Evolutionary conservation across 805 yeast species (phyloP), one percentile per base, ranked within the genome.

Genomic region (Komagataella phaffii): DNA sequence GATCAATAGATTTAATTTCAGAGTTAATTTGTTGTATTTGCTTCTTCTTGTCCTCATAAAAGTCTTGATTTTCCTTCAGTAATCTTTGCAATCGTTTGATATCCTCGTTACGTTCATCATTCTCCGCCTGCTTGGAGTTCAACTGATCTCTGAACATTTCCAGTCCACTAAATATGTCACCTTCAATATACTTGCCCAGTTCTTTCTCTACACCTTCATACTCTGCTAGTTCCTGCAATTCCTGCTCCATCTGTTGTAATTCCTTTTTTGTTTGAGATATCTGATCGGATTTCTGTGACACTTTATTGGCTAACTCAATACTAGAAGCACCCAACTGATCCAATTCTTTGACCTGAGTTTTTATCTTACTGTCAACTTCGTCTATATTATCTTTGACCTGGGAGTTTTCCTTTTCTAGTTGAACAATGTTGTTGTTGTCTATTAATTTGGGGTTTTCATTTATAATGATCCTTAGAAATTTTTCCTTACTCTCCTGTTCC

Each of bases 401-500:
- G 6, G 24, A 17, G 7, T 19, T 17, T 17, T 50, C 49, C 12
- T 17, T 17, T 14, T 44, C 14, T 24, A 48, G 19, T n/a, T 19
- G n/a, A 8, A 17, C 24, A 10, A 52, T 47, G 19, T 47, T 46
- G n/a, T 24, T 44, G 10, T 10, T 14, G 19, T 50, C 44, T 17
- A 46, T 24, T 10, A 17, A 10, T 19, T 49, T 50, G 8, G 54
- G 58, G n/a, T 57, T 48, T 45, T 56, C 65, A 50, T 64, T 69
- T 10, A 79, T 66, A 7, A 84, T 65, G 24, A 70, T 67, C 44
- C 85, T 65, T 44, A 85, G 65, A 62, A 85, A 84, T 61, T 77
- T 75, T 56, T 83, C 86, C 55, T 85, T 77, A 3, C 88, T 75
- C 55, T 83, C 89, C 58, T 83, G 85, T 61, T 85, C 91, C 46